These are phyloP conservation scores for Phialophora chinensis DNA, from an alignment of 2,329 filamentous ascomycete genomes.

Conservation along the genomic window DNA sequence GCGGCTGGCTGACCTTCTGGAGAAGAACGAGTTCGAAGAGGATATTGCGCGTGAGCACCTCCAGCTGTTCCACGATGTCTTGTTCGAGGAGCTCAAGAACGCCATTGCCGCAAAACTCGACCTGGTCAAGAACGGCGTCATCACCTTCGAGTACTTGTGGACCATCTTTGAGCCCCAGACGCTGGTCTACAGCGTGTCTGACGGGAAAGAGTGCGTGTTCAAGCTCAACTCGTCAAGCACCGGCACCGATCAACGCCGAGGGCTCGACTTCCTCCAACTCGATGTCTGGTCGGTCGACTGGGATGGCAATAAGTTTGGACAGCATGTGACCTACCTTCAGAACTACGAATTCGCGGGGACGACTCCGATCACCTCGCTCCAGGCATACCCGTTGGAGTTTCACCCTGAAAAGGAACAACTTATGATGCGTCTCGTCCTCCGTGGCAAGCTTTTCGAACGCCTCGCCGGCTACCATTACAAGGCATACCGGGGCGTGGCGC, in stretches of 20 bases:
- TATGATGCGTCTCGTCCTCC: conserved; percentile 49
- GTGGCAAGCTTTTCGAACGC: conserved; percentile 55
- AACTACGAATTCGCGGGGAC: conserved; percentile 51
- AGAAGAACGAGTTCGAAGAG: conserved; percentile 53
- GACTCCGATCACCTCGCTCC: conserved; percentile 42
- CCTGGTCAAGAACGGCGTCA: conserved; percentile 59
- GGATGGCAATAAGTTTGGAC: conserved; percentile 49
- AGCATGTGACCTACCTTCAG: conserved; percentile 41
- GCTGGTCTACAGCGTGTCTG: conserved; percentile 45
- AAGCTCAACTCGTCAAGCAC: conserved; percentile 38
- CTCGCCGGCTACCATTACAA: conserved; percentile 58
- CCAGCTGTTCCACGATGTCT: conserved; percentile 53
- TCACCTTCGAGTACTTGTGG: conserved; percentile 57
- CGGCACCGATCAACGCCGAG: conserved; percentile 23
- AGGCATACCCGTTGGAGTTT: conserved; percentile 44
- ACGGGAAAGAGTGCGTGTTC: conserved; percentile 48
- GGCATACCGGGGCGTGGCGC: conserved; percentile 55
- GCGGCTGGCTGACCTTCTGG: conserved; percentile 47
- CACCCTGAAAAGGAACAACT: conserved; percentile 48
- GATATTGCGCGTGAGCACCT: conserved; percentile 52
- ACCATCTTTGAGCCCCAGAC: conserved; percentile 45
- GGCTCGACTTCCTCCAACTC: conserved; percentile 25
- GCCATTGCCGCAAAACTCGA: conserved; percentile 59
- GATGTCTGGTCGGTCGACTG: conserved; percentile 43
- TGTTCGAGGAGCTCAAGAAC: conserved; percentile 60